phyloP scores from a whole-genome alignment of 257 asterid species.

The Solanum paucissectum region DNA sequence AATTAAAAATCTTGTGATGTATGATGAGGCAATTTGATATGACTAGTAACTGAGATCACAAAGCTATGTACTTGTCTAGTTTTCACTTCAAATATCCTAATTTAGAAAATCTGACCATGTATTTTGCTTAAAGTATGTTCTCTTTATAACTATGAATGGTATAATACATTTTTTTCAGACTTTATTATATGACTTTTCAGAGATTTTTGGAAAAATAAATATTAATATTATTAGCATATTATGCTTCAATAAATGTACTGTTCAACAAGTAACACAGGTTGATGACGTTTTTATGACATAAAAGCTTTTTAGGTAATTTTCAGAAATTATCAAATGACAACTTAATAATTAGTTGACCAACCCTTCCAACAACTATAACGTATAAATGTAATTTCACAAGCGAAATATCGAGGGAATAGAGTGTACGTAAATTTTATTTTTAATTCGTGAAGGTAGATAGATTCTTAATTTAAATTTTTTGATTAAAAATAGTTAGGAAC shows the following conservation, averaged over 20 bases:
- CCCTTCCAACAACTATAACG: neutral
- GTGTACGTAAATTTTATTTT: neutral
- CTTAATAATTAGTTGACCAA: neutral
- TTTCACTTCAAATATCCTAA: neutral
- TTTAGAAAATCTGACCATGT: neutral
- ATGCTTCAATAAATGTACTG: neutral
- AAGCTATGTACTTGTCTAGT: neutral
- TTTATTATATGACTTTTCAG: neutral
- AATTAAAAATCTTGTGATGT: neutral
- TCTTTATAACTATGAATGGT: neutral
- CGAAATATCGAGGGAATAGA: rapidly evolving
- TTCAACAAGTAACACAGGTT: neutral
- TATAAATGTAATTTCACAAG: neutral
- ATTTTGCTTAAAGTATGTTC: neutral
- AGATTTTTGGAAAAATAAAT: neutral
- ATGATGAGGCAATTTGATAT: neutral
- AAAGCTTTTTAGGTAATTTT: neutral
- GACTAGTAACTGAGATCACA: neutral
- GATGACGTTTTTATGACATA: neutral
- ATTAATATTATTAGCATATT: neutral
- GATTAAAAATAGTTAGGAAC: neutral
- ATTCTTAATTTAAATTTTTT: neutral
- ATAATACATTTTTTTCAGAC: neutral
- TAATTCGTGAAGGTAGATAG: neutral
- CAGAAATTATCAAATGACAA: neutral